phyloP scores from a whole-genome alignment of 106 monocot genomes.

The Dendrobium nobile region DNA sequence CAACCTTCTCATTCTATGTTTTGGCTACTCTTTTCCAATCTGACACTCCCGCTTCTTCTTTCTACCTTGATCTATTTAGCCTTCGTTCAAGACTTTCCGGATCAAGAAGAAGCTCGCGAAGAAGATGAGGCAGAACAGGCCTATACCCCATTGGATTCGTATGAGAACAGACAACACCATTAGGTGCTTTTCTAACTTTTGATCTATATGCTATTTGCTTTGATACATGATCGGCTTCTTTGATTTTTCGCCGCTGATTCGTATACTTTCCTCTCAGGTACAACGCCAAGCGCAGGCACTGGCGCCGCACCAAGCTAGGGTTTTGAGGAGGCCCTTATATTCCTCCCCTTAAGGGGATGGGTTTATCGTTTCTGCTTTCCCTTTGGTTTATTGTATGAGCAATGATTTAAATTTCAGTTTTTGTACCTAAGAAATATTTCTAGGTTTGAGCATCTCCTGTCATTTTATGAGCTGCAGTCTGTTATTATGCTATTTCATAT shows the following conservation, averaged over 20 bases:
- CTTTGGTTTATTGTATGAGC: neutral
- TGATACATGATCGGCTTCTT: neutral
- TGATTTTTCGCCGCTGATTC: neutral
- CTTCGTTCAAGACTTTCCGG: constrained; percentile 69
- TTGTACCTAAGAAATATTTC: neutral
- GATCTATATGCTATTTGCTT: neutral
- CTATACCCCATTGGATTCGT: constrained; percentile 68
- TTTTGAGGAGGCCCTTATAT: constrained; percentile 23
- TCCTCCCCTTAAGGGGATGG: neutral
- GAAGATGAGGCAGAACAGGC: constrained; percentile 85
- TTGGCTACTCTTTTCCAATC: neutral
- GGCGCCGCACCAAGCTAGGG: constrained; percentile 87
- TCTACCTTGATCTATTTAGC: constrained; percentile 16
- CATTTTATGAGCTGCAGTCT: neutral
- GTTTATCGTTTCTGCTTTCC: neutral
- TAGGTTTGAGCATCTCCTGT: neutral
- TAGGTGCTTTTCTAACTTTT: constrained; percentile 15
- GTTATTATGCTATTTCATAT: neutral
- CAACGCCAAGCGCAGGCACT: constrained; percentile 95
- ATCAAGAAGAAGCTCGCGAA: constrained; percentile 88
- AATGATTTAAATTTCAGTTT: neutral
- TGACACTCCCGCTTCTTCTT: neutral
- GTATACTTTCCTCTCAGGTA: constrained; percentile 27
- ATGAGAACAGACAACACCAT: constrained; percentile 80
- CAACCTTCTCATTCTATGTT: neutral